A percentile compares a stretch with the other conserved stretches of the same genome.
These are phyloP conservation scores for Calendula officinalis DNA, from an alignment of 129 eudicot genomes.

Conservation along the genomic window DNA sequence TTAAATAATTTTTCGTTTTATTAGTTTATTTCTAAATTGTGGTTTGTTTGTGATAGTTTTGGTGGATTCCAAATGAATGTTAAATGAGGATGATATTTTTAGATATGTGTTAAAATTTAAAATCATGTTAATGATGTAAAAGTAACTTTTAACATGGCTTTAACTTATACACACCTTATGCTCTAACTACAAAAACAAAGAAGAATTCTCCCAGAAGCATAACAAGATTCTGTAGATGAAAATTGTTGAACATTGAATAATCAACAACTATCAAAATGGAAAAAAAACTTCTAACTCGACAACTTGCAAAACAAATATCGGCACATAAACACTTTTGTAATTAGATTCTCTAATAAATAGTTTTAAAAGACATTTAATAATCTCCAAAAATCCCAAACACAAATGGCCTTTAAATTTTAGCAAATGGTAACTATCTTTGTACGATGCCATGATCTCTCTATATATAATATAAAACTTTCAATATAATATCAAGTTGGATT, in stretches of 20 bases:
- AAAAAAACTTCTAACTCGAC: constrained; percentile 2
- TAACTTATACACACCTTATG: neutral
- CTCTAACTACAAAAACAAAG: neutral
- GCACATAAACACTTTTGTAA: constrained; percentile 6
- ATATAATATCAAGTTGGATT: constrained; percentile 11
- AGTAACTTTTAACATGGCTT: too few species aligned
- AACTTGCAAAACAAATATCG: constrained; percentile 9
- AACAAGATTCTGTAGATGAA: neutral
- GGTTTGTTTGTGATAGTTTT: too few species aligned
- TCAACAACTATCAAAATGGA: neutral
- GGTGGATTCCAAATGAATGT: too few species aligned
- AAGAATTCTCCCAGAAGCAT: neutral
- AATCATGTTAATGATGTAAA: too few species aligned
- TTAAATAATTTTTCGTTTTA: too few species aligned
- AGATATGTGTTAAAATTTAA: too few species aligned
- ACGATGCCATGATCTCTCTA: neutral
- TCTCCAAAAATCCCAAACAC: neutral
- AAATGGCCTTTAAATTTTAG: neutral
- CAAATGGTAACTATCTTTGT: constrained; percentile 2
- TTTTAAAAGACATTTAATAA: neutral
- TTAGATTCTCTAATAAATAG: neutral
- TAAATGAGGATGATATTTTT: too few species aligned
- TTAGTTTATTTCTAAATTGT: too few species aligned
- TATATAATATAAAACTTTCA: neutral
- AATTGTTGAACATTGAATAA: neutral